Base-by-base conservation (phyloP, 1,284 basidiomycete genomes). In the Melampsora americana region DNA sequence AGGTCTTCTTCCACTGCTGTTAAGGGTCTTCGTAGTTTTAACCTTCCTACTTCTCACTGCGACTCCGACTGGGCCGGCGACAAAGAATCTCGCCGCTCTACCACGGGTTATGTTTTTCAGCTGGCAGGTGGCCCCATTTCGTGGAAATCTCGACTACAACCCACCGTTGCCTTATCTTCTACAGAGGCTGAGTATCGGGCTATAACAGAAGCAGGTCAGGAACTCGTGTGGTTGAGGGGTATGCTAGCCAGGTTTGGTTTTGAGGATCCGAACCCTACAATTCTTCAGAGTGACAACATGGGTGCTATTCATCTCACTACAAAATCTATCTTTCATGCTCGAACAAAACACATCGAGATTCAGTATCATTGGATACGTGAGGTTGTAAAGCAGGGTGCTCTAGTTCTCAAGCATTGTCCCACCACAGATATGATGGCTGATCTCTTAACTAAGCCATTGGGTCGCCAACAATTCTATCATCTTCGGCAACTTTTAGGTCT, bases 21-120 rank as follows among this genome's bases (percentile, higher is more conserved):
- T 5, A 53, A 16, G 2, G 50, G 50, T 53, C 50, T 20, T 11
- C 11, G 20, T 11, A 48, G 46, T 48, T 48, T 48, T 20, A 48
- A 48, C 46, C 11, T 11, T 48, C 50, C 50, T 18, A 3, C 5
- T 18, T 62, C 4, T 77, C 18, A 20, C 50, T 44, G 44, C 46
- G 78, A 79, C 32, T 35, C 69, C 9, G 75, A 78, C 56, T 78
- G 74, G 74, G 78, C 69, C 16, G 71, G 65, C 20, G 61, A 69
- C 59, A 26, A 30, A 4, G 73, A 44, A 2, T 59, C 77, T 16
- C 12, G 78, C 4, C 32, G 64, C 5, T 75, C 76, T 35, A 77
- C 73, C 2, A 72, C 77, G 11, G 78, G 78, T 1, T 64, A 62
- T 26, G 39, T 77, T 14, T 26, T 78, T 39, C 26, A 35, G 23